phyloP scores from a whole-genome alignment of 176 grass and related monocot species.

The Eragrostis nindensis region DNA sequence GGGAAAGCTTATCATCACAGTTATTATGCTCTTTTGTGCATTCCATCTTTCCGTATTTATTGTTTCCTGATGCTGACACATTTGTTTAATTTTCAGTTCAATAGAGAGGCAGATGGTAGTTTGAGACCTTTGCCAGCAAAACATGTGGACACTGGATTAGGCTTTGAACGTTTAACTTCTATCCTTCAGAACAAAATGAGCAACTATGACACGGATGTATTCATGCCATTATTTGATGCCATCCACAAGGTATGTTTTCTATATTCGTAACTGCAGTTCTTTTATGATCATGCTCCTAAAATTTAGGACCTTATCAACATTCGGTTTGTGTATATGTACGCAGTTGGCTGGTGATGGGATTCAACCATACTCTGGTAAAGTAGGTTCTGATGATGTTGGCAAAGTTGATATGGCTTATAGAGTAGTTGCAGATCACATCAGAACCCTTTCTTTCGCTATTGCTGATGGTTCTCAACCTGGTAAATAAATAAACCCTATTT shows the following conservation, averaged over 20 bases:
- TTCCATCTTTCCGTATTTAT: not conserved
- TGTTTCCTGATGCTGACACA: not conserved
- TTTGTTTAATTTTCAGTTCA: constrained; percentile 62
- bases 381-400: constrained; percentile 78
- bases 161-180: constrained; percentile 87
- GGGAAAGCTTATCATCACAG: no score
- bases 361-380: constrained; percentile 66
- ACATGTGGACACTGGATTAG: constrained; percentile 96
- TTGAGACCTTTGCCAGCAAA: constrained; percentile 85
- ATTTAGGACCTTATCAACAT: constrained; percentile 12
- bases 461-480: constrained; percentile 94
- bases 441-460: constrained; percentile 86
- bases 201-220: constrained; percentile 95
- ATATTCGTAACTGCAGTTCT: constrained; percentile 9
- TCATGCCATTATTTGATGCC: constrained; percentile 86
- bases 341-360: constrained; percentile 67
- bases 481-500: constrained; percentile 38
- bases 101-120: constrained; percentile 79
- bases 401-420: constrained; percentile 99
- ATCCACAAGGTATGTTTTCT: constrained; percentile 72
- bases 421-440: constrained; percentile 96
- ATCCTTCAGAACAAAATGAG: constrained; percentile 98
- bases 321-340: constrained; percentile 28
- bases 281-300: constrained; percentile 17
- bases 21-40: not conserved